A percentile compares a stretch with the other conserved stretches of the same genome.
Conservation (phyloP, 2,329 filamentous ascomycete species). For the Blastomyces parvus region DNA sequence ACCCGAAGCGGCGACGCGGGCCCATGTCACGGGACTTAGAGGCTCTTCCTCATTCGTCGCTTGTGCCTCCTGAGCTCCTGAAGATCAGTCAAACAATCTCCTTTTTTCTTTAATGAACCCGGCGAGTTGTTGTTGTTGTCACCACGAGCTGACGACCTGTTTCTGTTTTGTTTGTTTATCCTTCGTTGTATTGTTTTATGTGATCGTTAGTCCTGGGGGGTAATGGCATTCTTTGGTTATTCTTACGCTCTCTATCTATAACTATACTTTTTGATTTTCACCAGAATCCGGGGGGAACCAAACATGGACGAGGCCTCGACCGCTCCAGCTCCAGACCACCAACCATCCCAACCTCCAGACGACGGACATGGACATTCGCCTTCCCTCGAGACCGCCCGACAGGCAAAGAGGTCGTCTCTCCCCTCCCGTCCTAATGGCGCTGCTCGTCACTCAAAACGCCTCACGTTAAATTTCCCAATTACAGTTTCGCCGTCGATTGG, state of each 20-base stretch:
- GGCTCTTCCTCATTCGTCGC: neutral
- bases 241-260: neutral
- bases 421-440: conserved; percentile 27
- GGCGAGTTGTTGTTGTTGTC: neutral
- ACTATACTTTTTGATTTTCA: neutral
- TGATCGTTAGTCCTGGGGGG: neutral
- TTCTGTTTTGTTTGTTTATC: conserved; percentile 3
- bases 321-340: neutral
- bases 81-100: neutral
- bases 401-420: conserved; percentile 24
- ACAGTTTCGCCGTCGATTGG: conserved; percentile 11
- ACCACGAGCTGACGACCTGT: neutral
- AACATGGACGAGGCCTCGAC: conserved; percentile 5
- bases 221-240: conserved; percentile 1
- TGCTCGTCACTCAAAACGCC: conserved; percentile 36
- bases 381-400: conserved; percentile 5
- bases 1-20: neutral
- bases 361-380: neutral
- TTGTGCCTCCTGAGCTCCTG: conserved; percentile 6
- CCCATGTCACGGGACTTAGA: neutral
- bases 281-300: neutral
- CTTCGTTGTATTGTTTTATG: conserved; percentile 16
- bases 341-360: neutral
- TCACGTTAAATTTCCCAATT: conserved; percentile 41
- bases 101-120: neutral